Evolutionary conservation across 345 rosid species (phyloP).

Genomic region (Salix arbutifolia): DNA sequence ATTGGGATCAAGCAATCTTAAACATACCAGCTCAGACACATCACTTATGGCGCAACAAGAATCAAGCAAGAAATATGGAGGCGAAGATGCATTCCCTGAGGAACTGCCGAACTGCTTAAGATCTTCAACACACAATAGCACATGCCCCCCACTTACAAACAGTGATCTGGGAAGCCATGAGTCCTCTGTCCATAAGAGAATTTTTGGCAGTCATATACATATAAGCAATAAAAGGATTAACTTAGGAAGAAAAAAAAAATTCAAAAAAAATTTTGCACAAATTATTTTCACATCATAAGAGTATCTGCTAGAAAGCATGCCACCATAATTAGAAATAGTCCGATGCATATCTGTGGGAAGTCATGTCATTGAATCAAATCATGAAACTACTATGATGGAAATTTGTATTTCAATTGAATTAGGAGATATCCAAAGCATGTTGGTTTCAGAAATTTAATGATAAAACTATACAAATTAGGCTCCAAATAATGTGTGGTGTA

Average conservation of each 20-base stretch:
- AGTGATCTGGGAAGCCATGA: constrained; percentile 73
- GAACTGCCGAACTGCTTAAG: constrained; percentile 54
- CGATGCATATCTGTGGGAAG: background rate
- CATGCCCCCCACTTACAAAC: constrained; percentile 55
- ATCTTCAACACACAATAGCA: constrained; percentile 75
- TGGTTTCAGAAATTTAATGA: background rate
- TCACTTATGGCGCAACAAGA: constrained; percentile 54
- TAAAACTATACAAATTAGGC: background rate
- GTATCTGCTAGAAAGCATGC: background rate
- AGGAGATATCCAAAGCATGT: background rate
- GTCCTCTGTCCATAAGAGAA: constrained; percentile 41
- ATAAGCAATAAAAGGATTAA: background rate
- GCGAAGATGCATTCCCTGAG: constrained; percentile 35
- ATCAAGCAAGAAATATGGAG: constrained; percentile 59
- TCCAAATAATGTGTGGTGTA: no score
- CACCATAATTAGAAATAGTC: background rate
- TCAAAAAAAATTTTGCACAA: background rate
- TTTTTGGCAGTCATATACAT: background rate
- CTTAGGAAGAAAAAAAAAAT: background rate
- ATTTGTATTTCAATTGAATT: background rate
- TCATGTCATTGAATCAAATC: background rate
- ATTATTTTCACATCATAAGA: background rate
- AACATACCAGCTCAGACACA: constrained; percentile 58
- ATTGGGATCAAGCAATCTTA: background rate
- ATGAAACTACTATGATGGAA: background rate